phyloP scores from a whole-genome alignment of 1,284 basidiomycete genomes.

The Leccinum pallidistipes region DNA sequence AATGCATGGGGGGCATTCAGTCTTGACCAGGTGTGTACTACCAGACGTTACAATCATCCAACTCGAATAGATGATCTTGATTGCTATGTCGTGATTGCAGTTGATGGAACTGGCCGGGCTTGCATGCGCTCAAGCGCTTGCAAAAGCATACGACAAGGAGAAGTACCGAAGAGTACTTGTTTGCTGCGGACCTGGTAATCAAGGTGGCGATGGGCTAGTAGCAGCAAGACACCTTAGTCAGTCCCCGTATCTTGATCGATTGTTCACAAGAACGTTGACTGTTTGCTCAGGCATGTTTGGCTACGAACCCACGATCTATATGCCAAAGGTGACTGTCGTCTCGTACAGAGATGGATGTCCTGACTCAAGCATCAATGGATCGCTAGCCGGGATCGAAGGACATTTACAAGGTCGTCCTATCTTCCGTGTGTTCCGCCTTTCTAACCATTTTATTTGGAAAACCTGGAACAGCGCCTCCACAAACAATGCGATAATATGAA shows the following conservation, averaged over 20 bases:
- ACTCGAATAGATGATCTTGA: background rate
- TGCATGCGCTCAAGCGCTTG: conserved; percentile 89
- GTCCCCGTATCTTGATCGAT: conserved; percentile 18
- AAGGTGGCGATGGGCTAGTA: conserved; percentile 96
- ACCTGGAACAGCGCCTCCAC: conserved; percentile 61
- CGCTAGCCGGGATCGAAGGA: conserved; percentile 82
- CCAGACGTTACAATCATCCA: background rate
- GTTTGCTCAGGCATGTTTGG: conserved; percentile 75
- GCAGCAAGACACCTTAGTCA: conserved; percentile 91
- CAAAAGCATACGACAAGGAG: conserved; percentile 69
- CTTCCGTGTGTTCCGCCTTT: background rate
- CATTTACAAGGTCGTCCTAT: conserved; percentile 66
- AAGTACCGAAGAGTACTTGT: conserved; percentile 79
- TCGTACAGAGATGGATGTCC: background rate
- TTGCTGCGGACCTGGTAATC: conserved; percentile 96
- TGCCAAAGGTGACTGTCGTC: conserved; percentile 74
- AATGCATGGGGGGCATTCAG: conserved; percentile 81
- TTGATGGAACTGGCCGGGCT: conserved; percentile 99
- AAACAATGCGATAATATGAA: conserved; percentile 87
- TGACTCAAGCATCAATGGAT: conserved; percentile 4
- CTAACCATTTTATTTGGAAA: background rate
- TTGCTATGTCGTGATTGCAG: conserved; percentile 40
- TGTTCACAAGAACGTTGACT: background rate
- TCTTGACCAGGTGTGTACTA: conserved; percentile 71
- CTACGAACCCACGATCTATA: conserved; percentile 82